Evolutionary conservation across 441 rosid species (phyloP), one percentile per base, ranked within the genome.

Genomic region (Brassica balearica): DNA sequence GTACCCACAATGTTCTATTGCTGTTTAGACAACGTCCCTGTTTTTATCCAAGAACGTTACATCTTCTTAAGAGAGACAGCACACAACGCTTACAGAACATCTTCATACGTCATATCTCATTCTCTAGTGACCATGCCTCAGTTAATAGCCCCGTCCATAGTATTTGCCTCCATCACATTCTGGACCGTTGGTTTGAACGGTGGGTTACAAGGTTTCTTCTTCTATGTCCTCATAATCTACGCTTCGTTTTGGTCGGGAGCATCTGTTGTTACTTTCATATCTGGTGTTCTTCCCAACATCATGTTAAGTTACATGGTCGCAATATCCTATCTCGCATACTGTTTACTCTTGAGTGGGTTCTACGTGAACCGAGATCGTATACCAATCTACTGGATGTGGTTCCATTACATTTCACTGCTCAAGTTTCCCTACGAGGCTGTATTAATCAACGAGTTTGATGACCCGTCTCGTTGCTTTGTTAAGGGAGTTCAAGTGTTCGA

Each of bases 361-460:
- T 53, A 53, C 59, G 59, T 53, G 9, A 53, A 53, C 59, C 22
- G 59, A 53, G 59, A 53, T 53, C 59, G 59, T 15, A 53, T 53
- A 53, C 59, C 59, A 2, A 53, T 53, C 59, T 53, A 53, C 59
- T 53, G 59, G 59, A 15, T 53, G 59, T 53, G 59, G 59, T 53
- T 53, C 6, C 59, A 53, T 15, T 53, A 53, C 22, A 53, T 51
- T 51, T 51, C 58, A 51, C 20, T 51, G 58, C 58, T 51, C 58
- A 51, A 51, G 58, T 51, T 51, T 51, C 58, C 58, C 8, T 51
- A 51, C 58, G 58, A 51, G 58, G 58, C 58, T 14, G 58, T 51
- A 20, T 51, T 51, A 51, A 51, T 51, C 58, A 51, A 51, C 58
- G 58, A 51, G 58, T 51, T 51, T 51, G 58, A 51, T 51, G 58